These are phyloP conservation scores for Phylloporus scabripes DNA, from an alignment of 768 basidiomycete species.

Conservation along the genomic window DNA sequence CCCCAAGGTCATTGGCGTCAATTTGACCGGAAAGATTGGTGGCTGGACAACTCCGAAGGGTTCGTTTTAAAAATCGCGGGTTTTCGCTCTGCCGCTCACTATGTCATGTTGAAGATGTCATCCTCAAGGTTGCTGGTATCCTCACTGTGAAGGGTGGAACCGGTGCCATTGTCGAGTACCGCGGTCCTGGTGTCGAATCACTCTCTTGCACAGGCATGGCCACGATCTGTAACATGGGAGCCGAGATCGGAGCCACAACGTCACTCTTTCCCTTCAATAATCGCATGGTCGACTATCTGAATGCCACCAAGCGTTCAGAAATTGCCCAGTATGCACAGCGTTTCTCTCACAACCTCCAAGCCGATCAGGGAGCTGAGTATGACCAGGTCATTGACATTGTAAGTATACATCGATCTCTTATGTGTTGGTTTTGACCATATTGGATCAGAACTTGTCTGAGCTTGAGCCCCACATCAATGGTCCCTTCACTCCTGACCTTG, in stretches of 20 bases:
- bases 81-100: conserved; percentile 5
- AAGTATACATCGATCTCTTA: conserved; percentile 24
- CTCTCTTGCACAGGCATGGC: conserved; percentile 99
- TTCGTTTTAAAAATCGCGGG: conserved; percentile 20
- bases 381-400: conserved; percentile 92
- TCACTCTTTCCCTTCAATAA: conserved; percentile 98
- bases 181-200: conserved; percentile 89
- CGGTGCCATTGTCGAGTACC: conserved; percentile 97
- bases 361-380: conserved; percentile 87
- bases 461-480: conserved; percentile 99
- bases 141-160: conserved; percentile 99
- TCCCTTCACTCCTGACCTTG: conserved; percentile 99
- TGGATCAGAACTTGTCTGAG: conserved; percentile 77
- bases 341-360: conserved; percentile 86
- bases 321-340: conserved; percentile 85
- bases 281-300: conserved; percentile 90
- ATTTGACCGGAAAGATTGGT: conserved; percentile 87
- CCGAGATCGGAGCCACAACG: conserved; percentile 98
- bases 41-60: conserved; percentile 99
- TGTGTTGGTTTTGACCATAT: neutral
- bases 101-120: conserved; percentile 61
- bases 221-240: conserved; percentile 99
- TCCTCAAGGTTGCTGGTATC: conserved; percentile 98
- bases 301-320: conserved; percentile 86
- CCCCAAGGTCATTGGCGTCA: conserved; percentile 98